A percentile compares a stretch with the other conserved stretches of the same genome.
Evolutionary conservation across 2,329 filamentous ascomycete species (phyloP).

Genomic region (Conoideocrella luteorostrata): DNA sequence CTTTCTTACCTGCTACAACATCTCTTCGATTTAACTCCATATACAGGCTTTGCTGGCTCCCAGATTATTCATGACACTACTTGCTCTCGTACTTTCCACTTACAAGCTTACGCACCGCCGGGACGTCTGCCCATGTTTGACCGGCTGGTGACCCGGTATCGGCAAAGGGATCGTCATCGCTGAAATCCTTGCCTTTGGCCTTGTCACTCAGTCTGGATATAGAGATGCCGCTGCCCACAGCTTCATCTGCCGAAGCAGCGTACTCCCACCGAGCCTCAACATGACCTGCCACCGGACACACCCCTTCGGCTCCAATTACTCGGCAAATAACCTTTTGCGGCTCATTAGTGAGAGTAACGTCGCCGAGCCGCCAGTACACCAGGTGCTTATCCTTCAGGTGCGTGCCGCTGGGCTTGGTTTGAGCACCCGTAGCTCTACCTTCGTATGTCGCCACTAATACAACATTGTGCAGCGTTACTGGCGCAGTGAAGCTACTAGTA

Average conservation of each 20-base stretch:
- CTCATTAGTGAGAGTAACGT: constrained; percentile 61
- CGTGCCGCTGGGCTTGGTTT: constrained; percentile 73
- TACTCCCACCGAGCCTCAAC: constrained; percentile 81
- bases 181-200: constrained; percentile 46
- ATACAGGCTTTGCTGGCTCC: neutral
- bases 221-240: constrained; percentile 55
- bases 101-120: constrained; percentile 59
- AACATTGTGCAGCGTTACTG: constrained; percentile 59
- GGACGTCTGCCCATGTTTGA: constrained; percentile 59
- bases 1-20: no score
- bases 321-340: constrained; percentile 76
- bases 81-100: constrained; percentile 68
- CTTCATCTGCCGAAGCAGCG: constrained; percentile 33
- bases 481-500: constrained; percentile 39
- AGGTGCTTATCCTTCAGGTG: constrained; percentile 71
- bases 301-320: constrained; percentile 65
- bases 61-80: constrained; percentile 6
- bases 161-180: constrained; percentile 62
- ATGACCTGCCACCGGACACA: constrained; percentile 64
- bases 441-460: constrained; percentile 67
- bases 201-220: constrained; percentile 48
- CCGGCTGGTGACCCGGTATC: constrained; percentile 31
- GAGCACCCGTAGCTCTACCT: constrained; percentile 59
- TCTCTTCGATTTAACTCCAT: neutral
- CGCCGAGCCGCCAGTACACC: constrained; percentile 74